phyloP scores from a whole-genome alignment of 495 filamentous ascomycete species.

The Polyplosphaeria fusca region DNA sequence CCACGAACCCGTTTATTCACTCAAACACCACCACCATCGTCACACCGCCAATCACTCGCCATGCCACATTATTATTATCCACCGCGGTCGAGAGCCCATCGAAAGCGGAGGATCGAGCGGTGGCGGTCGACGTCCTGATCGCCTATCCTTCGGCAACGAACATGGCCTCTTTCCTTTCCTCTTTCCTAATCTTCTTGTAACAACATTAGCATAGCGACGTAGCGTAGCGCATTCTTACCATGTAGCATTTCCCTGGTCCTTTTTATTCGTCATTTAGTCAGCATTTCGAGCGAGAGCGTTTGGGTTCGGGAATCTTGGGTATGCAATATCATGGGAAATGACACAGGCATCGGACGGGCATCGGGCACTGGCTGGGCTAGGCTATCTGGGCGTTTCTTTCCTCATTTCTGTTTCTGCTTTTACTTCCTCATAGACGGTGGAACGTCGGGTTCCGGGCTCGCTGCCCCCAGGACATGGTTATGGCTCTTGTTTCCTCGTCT shows the following conservation, averaged over 20 bases:
- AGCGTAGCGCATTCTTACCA: neutral
- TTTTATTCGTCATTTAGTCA: constrained; percentile 7
- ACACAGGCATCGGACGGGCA: neutral
- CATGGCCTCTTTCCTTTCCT: constrained; percentile 5
- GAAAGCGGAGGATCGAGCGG: constrained; percentile 25
- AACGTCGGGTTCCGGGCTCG: neutral
- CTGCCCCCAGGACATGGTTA: neutral
- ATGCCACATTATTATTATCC: neutral
- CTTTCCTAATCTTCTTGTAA: constrained; percentile 7
- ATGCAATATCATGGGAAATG: neutral
- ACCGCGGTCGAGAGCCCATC: constrained; percentile 6
- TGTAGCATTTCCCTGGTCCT: constrained; percentile 3
- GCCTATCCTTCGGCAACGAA: constrained; percentile 5
- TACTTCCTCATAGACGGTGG: neutral
- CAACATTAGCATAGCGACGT: constrained; percentile 1
- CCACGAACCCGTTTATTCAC: neutral
- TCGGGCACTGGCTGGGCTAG: neutral
- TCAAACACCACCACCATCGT: constrained; percentile 7
- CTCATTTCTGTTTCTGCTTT: neutral
- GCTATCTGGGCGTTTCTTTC: neutral
- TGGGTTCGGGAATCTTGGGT: constrained; percentile 3
- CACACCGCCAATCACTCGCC: neutral
- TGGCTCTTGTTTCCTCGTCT: neutral
- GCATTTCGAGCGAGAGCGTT: constrained; percentile 2
- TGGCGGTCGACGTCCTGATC: constrained; percentile 2